Conservation (phyloP, 179 eudicot species). For the Silene coronaria region DNA sequence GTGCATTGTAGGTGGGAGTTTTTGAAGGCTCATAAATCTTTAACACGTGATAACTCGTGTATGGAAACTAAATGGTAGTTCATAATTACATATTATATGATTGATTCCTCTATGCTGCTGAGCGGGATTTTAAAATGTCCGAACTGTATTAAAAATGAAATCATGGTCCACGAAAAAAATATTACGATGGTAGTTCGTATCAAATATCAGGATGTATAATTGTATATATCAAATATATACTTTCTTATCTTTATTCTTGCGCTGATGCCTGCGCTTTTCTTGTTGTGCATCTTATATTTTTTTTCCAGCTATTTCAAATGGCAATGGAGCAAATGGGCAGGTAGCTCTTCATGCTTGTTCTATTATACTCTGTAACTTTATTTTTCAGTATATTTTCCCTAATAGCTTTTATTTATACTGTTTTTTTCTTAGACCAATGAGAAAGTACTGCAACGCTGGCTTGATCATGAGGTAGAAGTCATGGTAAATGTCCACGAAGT, state of each 20-base stretch:
- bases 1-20: conserved; percentile 34
- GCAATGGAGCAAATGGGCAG: conserved; percentile 78
- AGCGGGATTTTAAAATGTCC: background rate
- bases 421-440: conserved; percentile 64
- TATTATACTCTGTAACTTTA: no score
- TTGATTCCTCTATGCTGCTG: background rate
- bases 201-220: background rate
- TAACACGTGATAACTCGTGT: conserved; percentile 74
- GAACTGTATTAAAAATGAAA: background rate
- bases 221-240: background rate
- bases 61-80: conserved; percentile 5
- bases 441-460: conserved; percentile 93
- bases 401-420: background rate
- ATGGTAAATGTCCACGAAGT: conserved; percentile 99
- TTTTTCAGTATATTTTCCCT: conserved; percentile 1
- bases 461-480: conserved; percentile 96
- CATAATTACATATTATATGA: background rate
- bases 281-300: conserved; percentile 12
- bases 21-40: conserved; percentile 78
- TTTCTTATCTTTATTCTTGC: background rate
- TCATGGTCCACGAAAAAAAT: background rate
- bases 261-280: conserved; percentile 26
- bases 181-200: background rate
- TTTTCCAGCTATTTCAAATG: conserved; percentile 55
- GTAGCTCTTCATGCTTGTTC: conserved; percentile 31